Conservation (phyloP, 306 rosid species). For the Medicago truncatula region DNA sequence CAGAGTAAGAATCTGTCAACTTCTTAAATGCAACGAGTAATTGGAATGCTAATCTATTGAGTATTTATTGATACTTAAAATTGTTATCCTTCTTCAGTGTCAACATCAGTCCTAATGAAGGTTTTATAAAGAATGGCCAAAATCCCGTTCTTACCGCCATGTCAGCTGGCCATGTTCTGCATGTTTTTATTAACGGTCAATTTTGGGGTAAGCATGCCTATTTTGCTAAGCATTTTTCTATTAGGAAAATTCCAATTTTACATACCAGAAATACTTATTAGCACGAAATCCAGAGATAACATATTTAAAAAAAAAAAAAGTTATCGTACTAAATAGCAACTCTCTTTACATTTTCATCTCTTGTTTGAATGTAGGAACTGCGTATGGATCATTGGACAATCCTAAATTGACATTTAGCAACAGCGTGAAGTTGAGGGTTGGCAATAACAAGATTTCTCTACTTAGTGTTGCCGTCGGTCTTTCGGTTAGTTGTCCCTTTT, state of each 20-base stretch:
- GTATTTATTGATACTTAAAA: slow-evolving; percentile 1
- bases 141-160: slow-evolving; percentile 65
- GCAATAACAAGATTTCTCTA: slow-evolving; percentile 88
- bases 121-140: slow-evolving; percentile 58
- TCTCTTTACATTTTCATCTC: slow-evolving; percentile 11
- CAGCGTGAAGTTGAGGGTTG: slow-evolving; percentile 66
- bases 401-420: slow-evolving; percentile 71
- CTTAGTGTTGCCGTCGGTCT: slow-evolving; percentile 91
- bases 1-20: slow-evolving; percentile 65
- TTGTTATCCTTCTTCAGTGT: slow-evolving; percentile 54
- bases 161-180: slow-evolving; percentile 80
- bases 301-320: neutral
- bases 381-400: slow-evolving; percentile 58
- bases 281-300: neutral
- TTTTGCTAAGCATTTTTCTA: neutral
- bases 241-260: neutral
- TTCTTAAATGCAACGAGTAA: neutral
- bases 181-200: slow-evolving; percentile 79
- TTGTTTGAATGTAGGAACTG: slow-evolving; percentile 65
- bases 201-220: slow-evolving; percentile 56
- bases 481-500: slow-evolving; percentile 67
- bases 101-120: slow-evolving; percentile 66
- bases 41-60: slow-evolving; percentile 35
- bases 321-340: neutral
- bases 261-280: neutral